A percentile compares a stretch with the other conserved stretches of the same genome.
phyloP scores from a whole-genome alignment of 306 rosid species.

The Acacia crassicarpa region DNA sequence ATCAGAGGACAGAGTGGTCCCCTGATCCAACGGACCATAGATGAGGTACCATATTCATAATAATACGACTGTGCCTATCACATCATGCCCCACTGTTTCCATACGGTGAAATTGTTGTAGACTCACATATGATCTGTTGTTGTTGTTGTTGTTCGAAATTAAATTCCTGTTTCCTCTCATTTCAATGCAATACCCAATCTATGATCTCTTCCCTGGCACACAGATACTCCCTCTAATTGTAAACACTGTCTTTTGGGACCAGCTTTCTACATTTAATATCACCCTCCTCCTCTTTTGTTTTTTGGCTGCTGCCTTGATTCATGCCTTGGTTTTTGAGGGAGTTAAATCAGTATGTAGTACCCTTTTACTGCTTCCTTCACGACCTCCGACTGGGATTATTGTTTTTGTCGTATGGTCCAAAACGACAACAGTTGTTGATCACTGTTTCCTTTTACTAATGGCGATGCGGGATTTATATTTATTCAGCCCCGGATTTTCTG shows the following conservation, averaged over 20 bases:
- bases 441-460: no score
- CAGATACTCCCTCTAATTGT: slow-evolving; percentile 8
- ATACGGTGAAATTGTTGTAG: background rate
- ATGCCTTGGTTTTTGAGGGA: background rate
- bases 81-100: slow-evolving; percentile 30
- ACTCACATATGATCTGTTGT: no score
- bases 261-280: slow-evolving; percentile 9
- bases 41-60: slow-evolving; percentile 20
- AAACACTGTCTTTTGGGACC: slow-evolving; percentile 37
- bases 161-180: background rate
- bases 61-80: slow-evolving; percentile 34
- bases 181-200: background rate
- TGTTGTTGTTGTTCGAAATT: background rate
- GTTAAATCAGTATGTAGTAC: background rate
- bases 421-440: background rate
- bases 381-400: background rate
- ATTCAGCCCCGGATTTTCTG: background rate
- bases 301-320: background rate
- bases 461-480: no score
- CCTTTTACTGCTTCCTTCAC: background rate
- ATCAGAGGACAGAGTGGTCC: slow-evolving; percentile 38
- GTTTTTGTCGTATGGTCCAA: no score
- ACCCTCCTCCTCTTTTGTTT: background rate
- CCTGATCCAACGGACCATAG: slow-evolving; percentile 34
- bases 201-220: slow-evolving; percentile 31